A percentile compares a stretch with the other conserved stretches of the same genome.
Conservation (phyloP, 2,329 filamentous ascomycete genomes). For the Claviceps digitariae region DNA sequence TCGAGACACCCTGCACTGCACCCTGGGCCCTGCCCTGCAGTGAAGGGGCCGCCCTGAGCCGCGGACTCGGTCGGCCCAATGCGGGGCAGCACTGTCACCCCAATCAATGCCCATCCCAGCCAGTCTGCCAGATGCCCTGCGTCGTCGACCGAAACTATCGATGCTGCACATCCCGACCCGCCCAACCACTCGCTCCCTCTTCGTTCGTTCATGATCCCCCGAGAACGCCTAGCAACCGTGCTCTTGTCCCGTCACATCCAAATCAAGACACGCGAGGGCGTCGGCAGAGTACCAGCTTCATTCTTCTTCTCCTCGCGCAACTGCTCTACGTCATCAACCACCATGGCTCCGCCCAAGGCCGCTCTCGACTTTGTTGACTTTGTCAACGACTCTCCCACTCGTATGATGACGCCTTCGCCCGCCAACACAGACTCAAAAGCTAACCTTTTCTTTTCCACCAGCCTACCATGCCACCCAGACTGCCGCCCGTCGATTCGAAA, state of each 20-base stretch:
- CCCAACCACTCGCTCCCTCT: background rate
- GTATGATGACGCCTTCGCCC: slow-evolving; percentile 34
- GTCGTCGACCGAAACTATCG: background rate
- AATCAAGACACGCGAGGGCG: background rate
- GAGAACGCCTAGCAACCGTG: background rate
- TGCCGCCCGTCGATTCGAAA: slow-evolving; percentile 59
- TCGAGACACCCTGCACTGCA: too few species aligned
- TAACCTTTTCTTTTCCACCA: slow-evolving; percentile 22
- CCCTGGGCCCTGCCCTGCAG: too few species aligned
- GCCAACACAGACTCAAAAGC: background rate
- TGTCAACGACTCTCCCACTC: slow-evolving; percentile 86
- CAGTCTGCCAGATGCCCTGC: too few species aligned
- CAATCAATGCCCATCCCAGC: too few species aligned
- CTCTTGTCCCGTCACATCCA: background rate
- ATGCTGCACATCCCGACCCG: background rate
- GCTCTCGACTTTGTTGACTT: slow-evolving; percentile 84
- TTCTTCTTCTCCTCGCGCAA: background rate
- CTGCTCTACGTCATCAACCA: slow-evolving; percentile 19
- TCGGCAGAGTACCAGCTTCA: background rate
- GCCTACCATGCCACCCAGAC: slow-evolving; percentile 89
- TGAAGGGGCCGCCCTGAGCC: too few species aligned
- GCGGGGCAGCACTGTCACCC: too few species aligned
- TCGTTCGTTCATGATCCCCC: background rate
- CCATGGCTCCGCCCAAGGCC: slow-evolving; percentile 39
- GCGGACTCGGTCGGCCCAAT: too few species aligned